These are phyloP conservation scores for Pseudoneurospora amorphoporcata DNA, from an alignment of 495 filamentous ascomycete species.

Conservation along the genomic window DNA sequence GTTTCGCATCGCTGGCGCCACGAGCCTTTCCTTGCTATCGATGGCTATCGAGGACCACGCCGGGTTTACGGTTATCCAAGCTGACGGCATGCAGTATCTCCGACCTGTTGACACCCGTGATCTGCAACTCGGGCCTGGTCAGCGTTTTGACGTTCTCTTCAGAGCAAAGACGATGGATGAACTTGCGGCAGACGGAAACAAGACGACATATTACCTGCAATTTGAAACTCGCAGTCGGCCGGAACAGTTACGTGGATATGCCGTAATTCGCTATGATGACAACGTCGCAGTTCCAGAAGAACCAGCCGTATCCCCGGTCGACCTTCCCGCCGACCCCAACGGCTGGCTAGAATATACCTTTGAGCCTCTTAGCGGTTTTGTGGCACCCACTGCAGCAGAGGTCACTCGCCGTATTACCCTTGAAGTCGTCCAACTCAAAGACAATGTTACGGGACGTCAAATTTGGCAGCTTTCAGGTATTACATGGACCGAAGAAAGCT, in stretches of 20 bases:
- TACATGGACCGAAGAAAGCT: slow-evolving; percentile 37
- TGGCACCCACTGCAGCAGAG: slow-evolving; percentile 32
- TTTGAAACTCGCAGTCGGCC: slow-evolving; percentile 42
- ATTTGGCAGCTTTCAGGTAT: slow-evolving; percentile 20
- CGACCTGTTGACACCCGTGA: slow-evolving; percentile 33
- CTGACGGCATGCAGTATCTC: slow-evolving; percentile 48
- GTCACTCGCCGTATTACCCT: slow-evolving; percentile 45
- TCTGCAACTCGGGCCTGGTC: slow-evolving; percentile 45
- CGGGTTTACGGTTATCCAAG: slow-evolving; percentile 41
- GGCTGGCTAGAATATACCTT: slow-evolving; percentile 47
- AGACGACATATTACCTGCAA: slow-evolving; percentile 42
- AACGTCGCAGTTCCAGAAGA: slow-evolving; percentile 4
- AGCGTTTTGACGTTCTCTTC: slow-evolving; percentile 46
- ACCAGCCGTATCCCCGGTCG: slow-evolving; percentile 22
- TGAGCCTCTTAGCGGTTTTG: slow-evolving; percentile 29
- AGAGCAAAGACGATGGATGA: slow-evolving; percentile 32
- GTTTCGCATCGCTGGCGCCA: slow-evolving; percentile 44
- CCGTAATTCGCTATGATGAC: slow-evolving; percentile 39
- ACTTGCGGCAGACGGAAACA: slow-evolving; percentile 31
- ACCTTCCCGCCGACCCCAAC: slow-evolving; percentile 28
- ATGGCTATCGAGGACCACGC: slow-evolving; percentile 43
- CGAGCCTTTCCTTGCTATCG: slow-evolving; percentile 39
- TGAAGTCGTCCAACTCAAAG: slow-evolving; percentile 22
- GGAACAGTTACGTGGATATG: slow-evolving; percentile 35
- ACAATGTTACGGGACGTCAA: slow-evolving; percentile 5